Evolutionary conservation across 345 rosid genomes (phyloP).

Genomic region (Salix brachista): DNA sequence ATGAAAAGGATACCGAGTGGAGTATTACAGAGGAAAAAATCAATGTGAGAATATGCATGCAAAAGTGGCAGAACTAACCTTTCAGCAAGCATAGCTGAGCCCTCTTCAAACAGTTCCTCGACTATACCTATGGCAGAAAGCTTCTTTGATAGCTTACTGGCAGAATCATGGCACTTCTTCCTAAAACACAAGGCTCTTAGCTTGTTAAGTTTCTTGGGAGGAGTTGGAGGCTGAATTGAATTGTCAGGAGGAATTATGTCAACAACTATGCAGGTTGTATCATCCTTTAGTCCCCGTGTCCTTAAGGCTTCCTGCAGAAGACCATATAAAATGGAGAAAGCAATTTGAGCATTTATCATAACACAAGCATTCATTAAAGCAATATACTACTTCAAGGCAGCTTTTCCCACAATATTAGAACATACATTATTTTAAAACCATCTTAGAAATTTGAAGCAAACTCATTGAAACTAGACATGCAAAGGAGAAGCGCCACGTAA

Average conservation of each 20-base stretch:
- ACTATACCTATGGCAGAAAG: constrained; percentile 67
- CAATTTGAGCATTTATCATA: neutral
- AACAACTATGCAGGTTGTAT: constrained; percentile 85
- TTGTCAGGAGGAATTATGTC: constrained; percentile 79
- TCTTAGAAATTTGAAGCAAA: neutral
- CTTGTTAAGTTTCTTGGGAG: constrained; percentile 58
- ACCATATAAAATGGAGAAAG: constrained; percentile 1
- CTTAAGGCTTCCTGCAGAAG: constrained; percentile 70
- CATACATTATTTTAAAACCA: neutral
- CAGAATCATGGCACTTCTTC: constrained; percentile 50
- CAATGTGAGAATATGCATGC: neutral
- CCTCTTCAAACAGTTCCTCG: constrained; percentile 95
- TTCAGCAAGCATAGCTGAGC: constrained; percentile 90
- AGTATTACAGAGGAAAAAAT: neutral
- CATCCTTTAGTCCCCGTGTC: constrained; percentile 80
- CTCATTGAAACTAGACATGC: constrained; percentile 3
- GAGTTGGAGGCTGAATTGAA: constrained; percentile 34
- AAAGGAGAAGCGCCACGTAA: neutral
- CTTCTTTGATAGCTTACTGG: constrained; percentile 55
- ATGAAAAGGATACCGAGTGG: neutral
- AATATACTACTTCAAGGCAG: neutral
- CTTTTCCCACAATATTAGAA: neutral
- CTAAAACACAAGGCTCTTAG: constrained; percentile 51
- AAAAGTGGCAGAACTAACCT: constrained; percentile 41
- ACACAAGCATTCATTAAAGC: neutral